These are phyloP conservation scores for Sporisorium sorghi DNA, from an alignment of 1,284 basidiomycete genomes.

Conservation along the genomic window DNA sequence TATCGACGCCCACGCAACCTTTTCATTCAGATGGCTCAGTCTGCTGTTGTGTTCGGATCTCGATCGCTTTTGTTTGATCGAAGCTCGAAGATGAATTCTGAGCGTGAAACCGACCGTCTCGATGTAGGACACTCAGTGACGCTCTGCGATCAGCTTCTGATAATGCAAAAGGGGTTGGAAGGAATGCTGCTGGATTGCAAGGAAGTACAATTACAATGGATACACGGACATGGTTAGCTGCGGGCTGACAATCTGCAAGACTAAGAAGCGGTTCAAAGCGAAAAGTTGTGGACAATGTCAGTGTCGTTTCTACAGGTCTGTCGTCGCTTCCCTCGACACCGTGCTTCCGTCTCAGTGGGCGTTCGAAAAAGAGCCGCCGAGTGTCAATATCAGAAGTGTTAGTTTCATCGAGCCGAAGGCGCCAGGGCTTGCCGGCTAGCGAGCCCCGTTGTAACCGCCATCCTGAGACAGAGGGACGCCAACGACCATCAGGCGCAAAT, in stretches of 20 bases:
- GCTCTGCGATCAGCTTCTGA: neutral
- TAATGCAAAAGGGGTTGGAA: neutral
- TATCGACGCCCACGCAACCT: neutral
- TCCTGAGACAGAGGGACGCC: conserved; percentile 35
- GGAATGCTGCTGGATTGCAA: neutral
- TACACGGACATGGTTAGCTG: neutral
- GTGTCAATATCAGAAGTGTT: conserved; percentile 43
- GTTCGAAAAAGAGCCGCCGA: neutral
- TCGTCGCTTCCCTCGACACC: neutral
- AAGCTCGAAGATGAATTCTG: neutral
- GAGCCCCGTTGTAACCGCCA: conserved; percentile 55
- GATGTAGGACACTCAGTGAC: neutral
- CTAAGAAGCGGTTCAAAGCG: neutral
- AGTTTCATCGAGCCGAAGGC: conserved; percentile 52
- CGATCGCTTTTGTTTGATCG: neutral
- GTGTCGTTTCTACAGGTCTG: too few relatives aligned
- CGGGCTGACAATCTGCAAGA: neutral
- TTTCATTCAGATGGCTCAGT: neutral
- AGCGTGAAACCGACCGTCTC: neutral
- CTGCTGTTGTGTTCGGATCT: neutral
- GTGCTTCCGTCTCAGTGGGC: conserved; percentile 4
- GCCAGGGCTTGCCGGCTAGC: conserved; percentile 63
- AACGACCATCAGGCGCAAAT: conserved; percentile 61
- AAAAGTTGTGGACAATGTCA: neutral
- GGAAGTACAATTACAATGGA: conserved; percentile 1